phyloP scores from a whole-genome alignment of 257 asterid species.

The Lycium barbarum region DNA sequence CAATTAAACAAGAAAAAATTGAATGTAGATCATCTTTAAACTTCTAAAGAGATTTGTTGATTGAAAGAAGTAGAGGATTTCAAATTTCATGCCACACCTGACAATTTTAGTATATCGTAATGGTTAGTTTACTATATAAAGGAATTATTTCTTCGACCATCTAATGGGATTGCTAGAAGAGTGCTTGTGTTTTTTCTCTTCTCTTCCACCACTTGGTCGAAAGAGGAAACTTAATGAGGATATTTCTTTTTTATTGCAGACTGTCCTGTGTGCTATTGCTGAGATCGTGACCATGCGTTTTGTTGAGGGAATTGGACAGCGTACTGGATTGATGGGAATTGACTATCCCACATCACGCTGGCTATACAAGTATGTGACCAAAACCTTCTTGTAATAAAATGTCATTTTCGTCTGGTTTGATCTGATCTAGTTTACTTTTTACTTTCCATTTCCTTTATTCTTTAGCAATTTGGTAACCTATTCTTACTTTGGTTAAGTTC shows the following conservation, averaged over 20 bases:
- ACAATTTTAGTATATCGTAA: neutral
- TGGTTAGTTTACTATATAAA: conserved; percentile 3
- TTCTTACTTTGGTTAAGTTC: neutral
- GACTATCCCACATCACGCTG: conserved; percentile 94
- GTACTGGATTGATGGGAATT: conserved; percentile 91
- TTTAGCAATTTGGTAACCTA: neutral
- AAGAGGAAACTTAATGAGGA: conserved; percentile 16
- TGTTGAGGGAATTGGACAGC: conserved; percentile 81
- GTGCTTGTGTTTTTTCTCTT: neutral
- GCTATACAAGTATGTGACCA: conserved; percentile 80
- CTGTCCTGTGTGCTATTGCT: conserved; percentile 75
- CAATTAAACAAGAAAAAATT: neutral
- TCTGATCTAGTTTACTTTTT: conserved; percentile 20
- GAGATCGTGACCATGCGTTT: conserved; percentile 91
- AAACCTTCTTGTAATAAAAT: conserved; percentile 4
- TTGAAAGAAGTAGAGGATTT: neutral
- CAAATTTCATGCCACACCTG: neutral
- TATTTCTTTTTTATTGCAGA: conserved; percentile 51
- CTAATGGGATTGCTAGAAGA: neutral
- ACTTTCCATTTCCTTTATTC: conserved; percentile 28
- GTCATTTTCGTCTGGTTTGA: conserved; percentile 15
- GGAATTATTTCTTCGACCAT: neutral
- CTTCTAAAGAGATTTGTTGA: conserved; percentile 4
- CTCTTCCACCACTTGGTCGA: conserved; percentile 19
- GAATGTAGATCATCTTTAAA: neutral